Evolutionary conservation across 495 filamentous ascomycete genomes (phyloP), one percentile per base, ranked within the genome.

Genomic region (Corynascus novoguineensis): DNA sequence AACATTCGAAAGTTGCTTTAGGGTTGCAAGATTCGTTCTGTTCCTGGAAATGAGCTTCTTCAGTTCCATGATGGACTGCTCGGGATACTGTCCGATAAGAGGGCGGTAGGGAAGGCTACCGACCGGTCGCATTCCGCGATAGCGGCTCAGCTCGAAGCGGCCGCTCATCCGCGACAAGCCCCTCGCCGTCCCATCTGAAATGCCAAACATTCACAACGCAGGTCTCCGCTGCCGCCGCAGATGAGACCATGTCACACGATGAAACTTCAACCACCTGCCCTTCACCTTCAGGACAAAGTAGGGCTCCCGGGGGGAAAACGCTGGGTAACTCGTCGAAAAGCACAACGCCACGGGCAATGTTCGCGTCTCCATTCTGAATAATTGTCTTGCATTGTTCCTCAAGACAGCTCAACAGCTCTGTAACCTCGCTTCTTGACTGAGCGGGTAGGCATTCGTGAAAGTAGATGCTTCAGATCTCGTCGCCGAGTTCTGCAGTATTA

Each of bases 181-280:
- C 35, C 12, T 6, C 0, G 10, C 50, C 50, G 5, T 53, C 38
- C 50, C 50, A 42, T n/a, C 50, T 53, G 5, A 53, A 53, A 31
- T 53, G 17, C 50, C 50, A 53, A 22, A 14, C 25, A 3, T 53
- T 27, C 1, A 53, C 38, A 8, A 53, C 50, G n/a, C 35, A 44
- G 14, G 11, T 7, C 10, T 28, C 34, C 5, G 35, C 17, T 4
- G 11, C 24, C 17, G 25, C 24, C 15, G 28, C 10, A 9, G 10
- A 17, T n/a, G 29, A 5, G 19, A 25, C 14, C 1, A 53, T 22
- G 8, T 44, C 50, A 27, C 50, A 53, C 1, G 27, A 42, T 8
- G 50, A 53, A 4, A 53, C 50, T 17, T 53, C 50, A 10, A 53
- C 50, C 10, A 44, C 37, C n/a, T 53, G 35, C 2, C 17, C 37